Evolutionary conservation across 768 basidiomycete genomes (phyloP), one percentile per base, ranked within the genome.

Genomic region (Hysterangium stoloniferum): DNA sequence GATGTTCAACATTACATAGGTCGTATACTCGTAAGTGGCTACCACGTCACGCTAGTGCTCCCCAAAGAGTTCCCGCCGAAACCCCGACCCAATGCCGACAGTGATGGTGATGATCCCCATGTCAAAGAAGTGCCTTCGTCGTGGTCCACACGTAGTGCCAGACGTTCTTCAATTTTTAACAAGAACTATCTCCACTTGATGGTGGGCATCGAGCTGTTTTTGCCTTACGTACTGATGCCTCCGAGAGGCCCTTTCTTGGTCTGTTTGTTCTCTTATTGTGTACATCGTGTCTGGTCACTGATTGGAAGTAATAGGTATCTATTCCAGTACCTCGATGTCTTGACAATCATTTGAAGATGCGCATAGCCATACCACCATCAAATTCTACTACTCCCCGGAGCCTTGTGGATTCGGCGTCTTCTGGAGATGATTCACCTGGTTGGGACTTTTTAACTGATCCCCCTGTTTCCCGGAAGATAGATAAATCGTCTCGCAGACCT

Each of bases 311-410:
- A 4, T 0, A 89, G 86, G 71, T 90, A 48, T 79, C 84, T 2
- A 81, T 90, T 44, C 86, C 87, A 3, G 76, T 79, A 9, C 86
- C 87, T 9, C 78, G 84, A 27, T 90, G 87, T 58, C 66, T 90
- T 29, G 82, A 83, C 51, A 90, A 90, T 56, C 75, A 77, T 53
- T 75, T 90, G 56, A 81, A 75, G 57, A 68, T 90, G 32, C 79
- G 80, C 49, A 85, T 90, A 62, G 83, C 85, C 55, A 78, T 84
- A 17, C 84, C 83, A 4, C 67, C 64, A 4, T 62, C 69, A 22
- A 57, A 75, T 15, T 73, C 75, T 29, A 19, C 32, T n/a, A 13
- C 25, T 9, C 29, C 49, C 6, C 49, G 49, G 5, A 17, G 41
- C 31, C 33, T 40, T 7, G 31, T 40, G 15, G 35, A 31, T 43